These are phyloP conservation scores for Pichia norvegensis DNA, from an alignment of 1,139 yeast genomes.

Conservation along the genomic window DNA sequence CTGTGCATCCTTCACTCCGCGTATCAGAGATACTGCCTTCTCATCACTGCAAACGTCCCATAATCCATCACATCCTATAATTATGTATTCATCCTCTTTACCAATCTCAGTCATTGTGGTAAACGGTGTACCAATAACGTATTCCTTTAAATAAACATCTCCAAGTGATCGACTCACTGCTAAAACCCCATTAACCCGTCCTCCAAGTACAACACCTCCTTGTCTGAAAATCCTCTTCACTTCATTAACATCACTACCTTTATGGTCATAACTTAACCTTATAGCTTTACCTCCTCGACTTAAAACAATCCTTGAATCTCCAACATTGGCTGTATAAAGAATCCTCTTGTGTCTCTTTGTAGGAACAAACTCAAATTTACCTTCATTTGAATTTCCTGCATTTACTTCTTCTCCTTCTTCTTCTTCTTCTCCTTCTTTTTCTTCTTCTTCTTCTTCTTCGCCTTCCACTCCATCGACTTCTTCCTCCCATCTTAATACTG, in stretches of 20 bases:
- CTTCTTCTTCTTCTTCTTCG: constrained; percentile 14
- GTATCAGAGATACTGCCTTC: constrained; percentile 66
- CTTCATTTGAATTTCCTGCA: neutral
- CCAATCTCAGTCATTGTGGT: constrained; percentile 80
- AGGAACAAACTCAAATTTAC: constrained; percentile 40
- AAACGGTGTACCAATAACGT: constrained; percentile 86
- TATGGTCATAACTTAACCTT: constrained; percentile 87
- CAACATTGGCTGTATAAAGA: constrained; percentile 91
- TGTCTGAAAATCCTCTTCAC: constrained; percentile 62
- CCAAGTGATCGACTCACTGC: constrained; percentile 95
- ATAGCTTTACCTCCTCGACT: constrained; percentile 67
- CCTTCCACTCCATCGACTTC: constrained; percentile 28
- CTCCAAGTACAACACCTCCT: constrained; percentile 86
- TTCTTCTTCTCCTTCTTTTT: constrained; percentile 37
- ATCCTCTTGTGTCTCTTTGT: constrained; percentile 49
- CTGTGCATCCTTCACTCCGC: constrained; percentile 49
- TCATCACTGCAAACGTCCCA: constrained; percentile 90
- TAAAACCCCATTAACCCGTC: constrained; percentile 89
- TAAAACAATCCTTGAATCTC: constrained; percentile 82
- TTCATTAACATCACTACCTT: constrained; percentile 78
- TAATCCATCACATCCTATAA: constrained; percentile 88
- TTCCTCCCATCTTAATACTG: constrained; percentile 80
- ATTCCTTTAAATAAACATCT: constrained; percentile 85
- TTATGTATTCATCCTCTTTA: constrained; percentile 61
- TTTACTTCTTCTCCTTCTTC: constrained; percentile 19